A percentile compares a stretch with the other conserved stretches of the same genome.
Evolutionary conservation across 805 yeast species (phyloP).

Genomic region (Blastobotrys parvus): DNA sequence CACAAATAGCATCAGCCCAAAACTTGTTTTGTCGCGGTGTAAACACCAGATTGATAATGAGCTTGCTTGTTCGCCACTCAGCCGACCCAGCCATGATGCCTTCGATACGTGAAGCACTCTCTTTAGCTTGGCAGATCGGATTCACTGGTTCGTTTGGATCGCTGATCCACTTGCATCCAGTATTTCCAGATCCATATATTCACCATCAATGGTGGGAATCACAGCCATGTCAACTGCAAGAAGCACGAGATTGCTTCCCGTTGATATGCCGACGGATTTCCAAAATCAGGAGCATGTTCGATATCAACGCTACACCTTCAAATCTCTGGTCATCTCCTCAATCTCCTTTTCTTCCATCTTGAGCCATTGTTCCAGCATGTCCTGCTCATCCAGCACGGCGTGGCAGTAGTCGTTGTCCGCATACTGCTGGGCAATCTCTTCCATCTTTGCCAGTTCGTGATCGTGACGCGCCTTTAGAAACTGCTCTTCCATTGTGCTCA

Average conservation of each 20-base stretch:
- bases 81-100: neutral
- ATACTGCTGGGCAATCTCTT: slow-evolving; percentile 3
- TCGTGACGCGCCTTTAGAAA: slow-evolving; percentile 2
- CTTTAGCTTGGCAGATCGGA: neutral
- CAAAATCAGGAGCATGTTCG: neutral
- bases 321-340: slow-evolving; percentile 1
- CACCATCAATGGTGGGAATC: neutral
- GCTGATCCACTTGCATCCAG: neutral
- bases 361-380: slow-evolving; percentile 3
- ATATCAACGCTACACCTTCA: neutral
- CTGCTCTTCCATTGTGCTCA: slow-evolving; percentile 7
- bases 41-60: neutral
- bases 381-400: slow-evolving; percentile 4
- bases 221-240: neutral
- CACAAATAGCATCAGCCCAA: neutral
- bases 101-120: neutral
- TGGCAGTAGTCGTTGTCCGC: neutral
- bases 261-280: neutral
- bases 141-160: neutral
- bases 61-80: neutral
- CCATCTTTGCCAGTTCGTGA: neutral
- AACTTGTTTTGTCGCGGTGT: neutral
- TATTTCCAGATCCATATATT: neutral
- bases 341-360: slow-evolving; percentile 6
- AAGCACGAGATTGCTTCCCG: neutral